phyloP scores from a whole-genome alignment of 1,284 basidiomycete genomes.

The Exobasidium rhododendri region DNA sequence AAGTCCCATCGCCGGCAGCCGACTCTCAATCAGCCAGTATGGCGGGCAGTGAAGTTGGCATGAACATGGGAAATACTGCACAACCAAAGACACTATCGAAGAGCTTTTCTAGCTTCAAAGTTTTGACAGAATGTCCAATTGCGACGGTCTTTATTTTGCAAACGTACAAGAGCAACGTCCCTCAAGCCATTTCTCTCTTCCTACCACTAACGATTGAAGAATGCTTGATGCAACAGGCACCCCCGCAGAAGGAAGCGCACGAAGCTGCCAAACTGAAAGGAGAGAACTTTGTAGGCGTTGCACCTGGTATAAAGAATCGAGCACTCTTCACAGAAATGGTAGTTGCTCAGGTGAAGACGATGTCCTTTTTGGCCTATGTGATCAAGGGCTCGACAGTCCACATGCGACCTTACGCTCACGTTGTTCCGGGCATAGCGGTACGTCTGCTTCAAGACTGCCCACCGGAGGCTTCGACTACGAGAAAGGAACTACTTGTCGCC shows the following conservation, averaged over 20 bases:
- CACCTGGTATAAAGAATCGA: constrained; percentile 66
- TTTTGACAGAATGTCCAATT: constrained; percentile 89
- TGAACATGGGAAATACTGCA: constrained; percentile 7
- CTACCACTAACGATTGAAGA: constrained; percentile 60
- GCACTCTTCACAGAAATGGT: constrained; percentile 83
- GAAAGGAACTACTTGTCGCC: constrained; percentile 84
- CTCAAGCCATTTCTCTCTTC: constrained; percentile 69
- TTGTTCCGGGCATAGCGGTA: constrained; percentile 75
- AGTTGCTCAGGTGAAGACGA: constrained; percentile 77
- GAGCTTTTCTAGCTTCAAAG: constrained; percentile 73
- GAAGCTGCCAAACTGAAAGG: constrained; percentile 74
- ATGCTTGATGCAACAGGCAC: constrained; percentile 61
- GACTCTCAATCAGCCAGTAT: constrained; percentile 21
- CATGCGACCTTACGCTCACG: constrained; percentile 74
- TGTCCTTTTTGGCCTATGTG: constrained; percentile 90
- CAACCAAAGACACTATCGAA: constrained; percentile 39
- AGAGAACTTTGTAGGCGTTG: constrained; percentile 80
- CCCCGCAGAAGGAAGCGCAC: constrained; percentile 79
- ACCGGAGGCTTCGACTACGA: constrained; percentile 69
- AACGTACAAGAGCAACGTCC: constrained; percentile 67
- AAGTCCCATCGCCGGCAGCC: constrained; percentile 13
- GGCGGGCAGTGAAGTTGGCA: constrained; percentile 14
- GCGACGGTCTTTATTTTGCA: constrained; percentile 89
- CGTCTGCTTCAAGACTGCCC: constrained; percentile 92
- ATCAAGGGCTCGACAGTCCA: constrained; percentile 71